Base-by-base conservation (phyloP, 2,329 filamentous ascomycete species). In the Colletotrichum lentis region DNA sequence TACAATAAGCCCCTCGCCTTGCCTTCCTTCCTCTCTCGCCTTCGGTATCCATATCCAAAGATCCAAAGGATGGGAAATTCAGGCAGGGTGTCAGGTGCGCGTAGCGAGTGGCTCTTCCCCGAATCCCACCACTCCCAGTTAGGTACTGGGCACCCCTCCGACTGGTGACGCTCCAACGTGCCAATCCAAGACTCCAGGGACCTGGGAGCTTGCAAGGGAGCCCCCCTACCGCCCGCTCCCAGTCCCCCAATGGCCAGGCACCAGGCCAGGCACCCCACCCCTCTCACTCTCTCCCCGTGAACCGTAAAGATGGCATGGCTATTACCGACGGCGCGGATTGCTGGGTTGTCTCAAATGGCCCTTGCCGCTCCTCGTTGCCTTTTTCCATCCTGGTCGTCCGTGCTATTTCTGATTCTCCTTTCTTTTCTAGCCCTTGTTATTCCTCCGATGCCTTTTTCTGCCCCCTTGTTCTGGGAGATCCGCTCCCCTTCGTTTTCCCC, bases 301-400 rank as follows among this genome's bases (percentile, higher is more conserved):
- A 46, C 24, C 24, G 14, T 46, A 35, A 22, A 39, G 20, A 46
- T 49, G 56, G 56, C 24, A 46, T 49, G 56, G 56, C 24, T 35
- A 58, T 49, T 68, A 68, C 65, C 65, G 62, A 60, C 55, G 62
- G 65, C 62, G 55, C 31, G 65, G 65, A 39, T 60, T 65, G 62
- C 65, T 68, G 55, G 65, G 65, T 68, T 68, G 65, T 65, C 62
- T 68, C 62, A 60, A 53, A n/a, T 53, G 27, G 37, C 65, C 65
- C 65, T 52, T 65, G 62, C 50, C 55, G 54, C 55, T 64, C 41
- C 50, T 62, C 43, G 41, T 50, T 55, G 60, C 58, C 64, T 49
- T 50, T 64, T 58, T 58, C 22, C 53, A 52, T 67, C 52, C 60
- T 64, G 31, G 44, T 49, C 35, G 24, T 49, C 54, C 52, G 63